These are phyloP conservation scores for Microthlaspi erraticum DNA, from an alignment of 345 rosid species.

Conservation along the genomic window DNA sequence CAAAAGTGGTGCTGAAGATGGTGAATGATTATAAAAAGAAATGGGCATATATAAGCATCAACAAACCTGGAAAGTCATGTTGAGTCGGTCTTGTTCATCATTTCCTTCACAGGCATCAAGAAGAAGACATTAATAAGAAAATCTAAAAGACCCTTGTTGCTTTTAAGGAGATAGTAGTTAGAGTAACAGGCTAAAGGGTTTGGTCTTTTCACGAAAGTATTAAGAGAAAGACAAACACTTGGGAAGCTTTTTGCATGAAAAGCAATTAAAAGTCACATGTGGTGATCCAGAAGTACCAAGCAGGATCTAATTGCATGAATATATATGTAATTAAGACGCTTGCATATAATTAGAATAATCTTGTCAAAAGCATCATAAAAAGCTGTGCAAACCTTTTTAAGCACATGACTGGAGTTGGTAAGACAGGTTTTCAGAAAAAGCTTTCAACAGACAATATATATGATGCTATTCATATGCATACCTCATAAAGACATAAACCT, in stretches of 20 bases:
- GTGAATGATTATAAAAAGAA: background rate
- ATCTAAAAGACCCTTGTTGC: conserved; percentile 30
- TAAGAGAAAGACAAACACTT: conserved; percentile 32
- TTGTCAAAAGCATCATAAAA: conserved; percentile 36
- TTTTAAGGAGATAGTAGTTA: conserved; percentile 36
- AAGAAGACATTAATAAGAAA: conserved; percentile 25
- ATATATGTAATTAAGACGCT: conserved; percentile 31
- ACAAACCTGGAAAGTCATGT: conserved; percentile 25
- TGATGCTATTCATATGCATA: conserved; percentile 20
- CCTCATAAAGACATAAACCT: conserved; percentile 8
- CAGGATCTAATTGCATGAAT: conserved; percentile 43
- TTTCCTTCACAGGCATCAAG: conserved; percentile 3
- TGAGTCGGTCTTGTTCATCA: conserved; percentile 29
- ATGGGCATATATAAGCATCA: conserved; percentile 15
- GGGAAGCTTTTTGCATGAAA: conserved; percentile 46
- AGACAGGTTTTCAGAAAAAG: conserved; percentile 29
- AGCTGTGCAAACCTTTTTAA: conserved; percentile 34
- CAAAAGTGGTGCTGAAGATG: conserved; percentile 1
- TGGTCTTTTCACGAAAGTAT: conserved; percentile 26
- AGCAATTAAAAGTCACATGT: conserved; percentile 47
- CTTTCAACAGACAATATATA: conserved; percentile 2
- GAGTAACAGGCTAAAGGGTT: conserved; percentile 27
- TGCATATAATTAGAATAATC: conserved; percentile 25
- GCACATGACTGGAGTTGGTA: conserved; percentile 45
- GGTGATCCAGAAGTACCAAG: conserved; percentile 38